Base-by-base conservation (phyloP, 2,329 filamentous ascomycete genomes). In the Fusarium scirpi region DNA sequence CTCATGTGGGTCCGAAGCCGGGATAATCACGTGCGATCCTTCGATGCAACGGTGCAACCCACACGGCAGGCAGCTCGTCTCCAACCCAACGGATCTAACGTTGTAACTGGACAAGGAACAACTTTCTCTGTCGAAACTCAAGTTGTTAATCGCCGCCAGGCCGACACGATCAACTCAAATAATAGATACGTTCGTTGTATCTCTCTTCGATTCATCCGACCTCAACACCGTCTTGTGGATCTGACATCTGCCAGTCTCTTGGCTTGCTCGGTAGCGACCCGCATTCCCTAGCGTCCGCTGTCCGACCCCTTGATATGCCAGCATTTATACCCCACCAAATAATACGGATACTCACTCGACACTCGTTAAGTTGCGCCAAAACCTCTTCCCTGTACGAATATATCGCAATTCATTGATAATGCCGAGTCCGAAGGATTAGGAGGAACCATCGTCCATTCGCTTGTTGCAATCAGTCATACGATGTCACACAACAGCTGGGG, bases 1-100 rank as follows among this genome's bases (percentile, higher is more conserved):
- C 68, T 73, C 49, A 58, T 62, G 71, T 73, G 71, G 71, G 62
- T 59, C 65, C 58, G 45, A 49, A 34, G 3, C 22, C 46, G 25
- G 41, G 20, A 40, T 20, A 9, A 29, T 66, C 63, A 66, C 63
- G 63, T 66, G 63, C n/a, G 18, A 12, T 18, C n/a, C 56, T 24
- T 51, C 20, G 29, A 20, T n/a, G 41, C 8, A n/a, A 29, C 27
- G 24, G 11, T 30, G 11, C 20, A 16, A 34, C 48, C 48, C 22
- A 8, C 29, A 20, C 22, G 20, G 16, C 16, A 34, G 16, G 9
- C 22, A 38, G 22, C 22, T 24, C 6, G 34, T n/a, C 18, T 38
- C 34, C 34, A 38, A 18, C 34, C 16, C 18, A n/a, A n/a, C 18
- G 34, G 18, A n/a, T 38, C 6, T n/a, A n/a, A 38, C 34, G 18